Base-by-base conservation (phyloP, 768 basidiomycete species). In the Amanita brunnescens region DNA sequence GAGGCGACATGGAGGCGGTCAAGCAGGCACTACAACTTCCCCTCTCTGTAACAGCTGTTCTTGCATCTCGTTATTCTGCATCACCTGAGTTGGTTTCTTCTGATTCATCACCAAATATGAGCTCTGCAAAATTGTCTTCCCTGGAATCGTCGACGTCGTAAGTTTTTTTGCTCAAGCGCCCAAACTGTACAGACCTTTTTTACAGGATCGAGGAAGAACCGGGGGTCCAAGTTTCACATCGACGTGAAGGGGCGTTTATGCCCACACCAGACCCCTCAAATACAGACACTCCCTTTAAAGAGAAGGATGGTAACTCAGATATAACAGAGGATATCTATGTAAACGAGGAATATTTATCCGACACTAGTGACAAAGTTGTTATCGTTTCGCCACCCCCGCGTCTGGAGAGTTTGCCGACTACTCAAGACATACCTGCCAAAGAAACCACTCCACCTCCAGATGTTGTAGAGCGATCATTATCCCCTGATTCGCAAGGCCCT, bases 191-290 rank as follows among this genome's bases (percentile, higher is more conserved):
- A 32, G 13, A 32, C 18, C 6, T 40, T 16, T 40, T 12, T 30
- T 26, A 10, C 8, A 51, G 50, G 5, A 16, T 40, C 14, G 50
- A 51, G 32, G 41, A 44, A 24, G 39, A n/a, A 16, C 30, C 23
- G 16, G 34, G 39, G 37, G 56, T 52, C 41, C 66, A 64, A 57
- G 61, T 70, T 20, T 54, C 61, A 34, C 75, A 77, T 60, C 61
- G 71, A 57, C 67, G 86, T 37, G 85, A 89, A 70, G 84, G 81
- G 49, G 87, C 85, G 5, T 84, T 83, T 59, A 69, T 79, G 45
- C 78, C 78, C 72, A 62, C 65, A 48, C 47, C 57, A 60, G 54
- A 61, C 58, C 59, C 57, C 16, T 33, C 23, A 14, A 51, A 14
- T 26, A 20, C 30, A 33, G 40, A 51, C 10, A 8, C 30, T n/a